A percentile compares a stretch with the other conserved stretches of the same genome.
phyloP scores from a whole-genome alignment of 495 filamentous ascomycete genomes.

The Lasiosphaeris hirsuta region DNA sequence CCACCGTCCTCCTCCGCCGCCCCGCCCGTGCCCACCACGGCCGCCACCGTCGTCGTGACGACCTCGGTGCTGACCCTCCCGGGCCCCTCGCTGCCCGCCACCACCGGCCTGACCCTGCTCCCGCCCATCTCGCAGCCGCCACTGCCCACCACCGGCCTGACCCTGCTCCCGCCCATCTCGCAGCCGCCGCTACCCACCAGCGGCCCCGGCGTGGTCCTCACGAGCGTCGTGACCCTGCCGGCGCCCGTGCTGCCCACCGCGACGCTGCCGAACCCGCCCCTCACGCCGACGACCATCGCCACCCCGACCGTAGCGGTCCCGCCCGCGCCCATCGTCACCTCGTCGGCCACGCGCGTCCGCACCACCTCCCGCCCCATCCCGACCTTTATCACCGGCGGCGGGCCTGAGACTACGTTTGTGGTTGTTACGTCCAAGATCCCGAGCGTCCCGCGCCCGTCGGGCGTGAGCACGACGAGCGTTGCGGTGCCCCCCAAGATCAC shows the following conservation, averaged over 20 bases:
- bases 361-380: neutral
- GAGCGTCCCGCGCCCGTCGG: neutral
- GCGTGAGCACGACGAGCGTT: neutral
- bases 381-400: neutral
- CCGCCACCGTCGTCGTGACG: neutral
- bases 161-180: neutral
- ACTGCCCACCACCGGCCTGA: neutral
- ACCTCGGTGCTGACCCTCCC: neutral
- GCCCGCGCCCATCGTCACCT: neutral
- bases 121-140: neutral
- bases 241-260: neutral
- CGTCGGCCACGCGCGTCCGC: neutral
- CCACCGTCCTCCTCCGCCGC: neutral
- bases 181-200: neutral
- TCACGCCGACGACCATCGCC: neutral
- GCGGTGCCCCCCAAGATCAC: neutral
- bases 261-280: neutral
- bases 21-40: neutral
- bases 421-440: constrained; percentile 17
- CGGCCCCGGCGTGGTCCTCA: neutral
- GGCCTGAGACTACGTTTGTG: constrained; percentile 2
- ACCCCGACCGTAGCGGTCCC: neutral
- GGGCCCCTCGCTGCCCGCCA: neutral
- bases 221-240: neutral
- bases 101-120: neutral